A percentile compares a stretch with the other conserved stretches of the same genome.
Evolutionary conservation across 2,329 filamentous ascomycete genomes (phyloP).

Genomic region (Pseudogymnoascus sp.): DNA sequence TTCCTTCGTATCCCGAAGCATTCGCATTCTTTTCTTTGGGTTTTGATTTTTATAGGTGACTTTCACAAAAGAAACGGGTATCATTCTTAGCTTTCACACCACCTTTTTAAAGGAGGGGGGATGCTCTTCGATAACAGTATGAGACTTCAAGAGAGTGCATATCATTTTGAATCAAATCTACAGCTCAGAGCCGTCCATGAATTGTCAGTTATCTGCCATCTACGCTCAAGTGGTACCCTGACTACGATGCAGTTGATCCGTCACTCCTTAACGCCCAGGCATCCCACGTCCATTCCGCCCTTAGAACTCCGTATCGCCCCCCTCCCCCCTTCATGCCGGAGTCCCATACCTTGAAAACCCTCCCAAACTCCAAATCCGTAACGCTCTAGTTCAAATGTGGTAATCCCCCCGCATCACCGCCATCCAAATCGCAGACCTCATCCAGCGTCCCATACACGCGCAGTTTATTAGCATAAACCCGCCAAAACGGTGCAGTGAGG

Average conservation of each 20-base stretch:
- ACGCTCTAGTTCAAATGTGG: neutral
- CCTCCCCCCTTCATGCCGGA: neutral
- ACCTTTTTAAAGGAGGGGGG: too few species aligned
- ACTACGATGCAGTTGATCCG: neutral
- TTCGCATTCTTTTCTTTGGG: too few species aligned
- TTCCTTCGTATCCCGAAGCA: too few species aligned
- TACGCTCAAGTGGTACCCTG: neutral
- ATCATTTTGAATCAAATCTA: neutral
- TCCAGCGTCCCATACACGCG: slow-evolving; percentile 27
- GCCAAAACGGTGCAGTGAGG: slow-evolving; percentile 23
- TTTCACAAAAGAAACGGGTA: too few species aligned
- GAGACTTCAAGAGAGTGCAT: neutral
- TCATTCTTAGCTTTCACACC: too few species aligned
- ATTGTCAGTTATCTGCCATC: neutral
- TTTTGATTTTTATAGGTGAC: too few species aligned
- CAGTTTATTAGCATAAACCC: slow-evolving; percentile 25
- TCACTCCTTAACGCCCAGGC: neutral
- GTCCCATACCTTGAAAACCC: neutral
- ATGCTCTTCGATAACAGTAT: neutral
- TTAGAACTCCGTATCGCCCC: neutral
- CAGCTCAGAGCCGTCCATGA: neutral
- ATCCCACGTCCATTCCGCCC: neutral
- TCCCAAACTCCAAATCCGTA: neutral
- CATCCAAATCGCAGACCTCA: slow-evolving; percentile 22
- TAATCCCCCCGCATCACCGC: neutral